Base-by-base conservation (phyloP, 225 moss, liverwort and hornwort genomes). In the Climacium dendroides region DNA sequence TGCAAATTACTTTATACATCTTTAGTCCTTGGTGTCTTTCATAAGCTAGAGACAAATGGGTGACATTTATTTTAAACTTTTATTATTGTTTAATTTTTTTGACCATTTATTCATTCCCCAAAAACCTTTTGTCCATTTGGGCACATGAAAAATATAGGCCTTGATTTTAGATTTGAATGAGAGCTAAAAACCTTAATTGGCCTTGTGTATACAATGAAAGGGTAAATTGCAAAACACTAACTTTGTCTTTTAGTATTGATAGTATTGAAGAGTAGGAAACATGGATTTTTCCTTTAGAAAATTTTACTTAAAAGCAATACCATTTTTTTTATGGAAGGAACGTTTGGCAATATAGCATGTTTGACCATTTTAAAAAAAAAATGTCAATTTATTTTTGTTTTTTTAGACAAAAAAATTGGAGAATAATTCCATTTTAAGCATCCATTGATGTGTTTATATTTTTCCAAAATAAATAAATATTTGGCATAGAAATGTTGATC, bases 151-250 rank as follows among this genome's bases (percentile, higher is more conserved):
- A 39, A 69, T 2, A 70, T 5, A 15, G 3, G 5, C 41, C 8
- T 70, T 5, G 7, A 26, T 0, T 41, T 70, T 25, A 70, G 25
- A 15, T 26, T 41, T 8, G 4, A 41, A 41, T 2, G 26, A 0
- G 3, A 41, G 5, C 5, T 14, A 15, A 15, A 23, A 71, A 43
- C 26, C n/a, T n/a, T n/a, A n/a, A 71, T 26, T 71, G 1, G 1
- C 41, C 0, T 69, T 41, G 10, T 28, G 0, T 71, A 28, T 16
- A 16, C 10, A 28, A 71, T 28, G 9, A 16, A 72, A 72, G 4
- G 29, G 0, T 22, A 45, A 17, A 0, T 3, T 45, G 0, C 0
- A 45, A 72, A 72, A 17, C 10, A 17, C 6, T 18, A 10, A 6
- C 4, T 3, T 47, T 73, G 11, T 29, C 0, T 11, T 6, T 48